These are phyloP conservation scores for Arthrinium phaeospermum DNA, from an alignment of 2,329 filamentous ascomycete genomes.

Conservation along the genomic window DNA sequence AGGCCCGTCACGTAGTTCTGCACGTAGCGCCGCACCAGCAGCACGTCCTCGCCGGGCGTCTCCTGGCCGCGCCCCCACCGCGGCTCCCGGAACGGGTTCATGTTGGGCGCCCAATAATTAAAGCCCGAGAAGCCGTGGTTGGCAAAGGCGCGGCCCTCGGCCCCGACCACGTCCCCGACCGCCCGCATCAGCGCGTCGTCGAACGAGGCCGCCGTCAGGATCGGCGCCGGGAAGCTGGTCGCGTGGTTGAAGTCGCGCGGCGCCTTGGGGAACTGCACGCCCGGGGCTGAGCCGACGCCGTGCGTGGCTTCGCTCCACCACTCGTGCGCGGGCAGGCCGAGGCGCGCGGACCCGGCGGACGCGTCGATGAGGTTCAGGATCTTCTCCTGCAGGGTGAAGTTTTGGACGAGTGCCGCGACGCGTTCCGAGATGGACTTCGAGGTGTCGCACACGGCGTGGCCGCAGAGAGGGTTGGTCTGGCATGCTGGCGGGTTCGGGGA, in stretches of 20 bases:
- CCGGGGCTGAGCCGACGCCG: constrained; percentile 61
- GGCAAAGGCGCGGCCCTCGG: constrained; percentile 40
- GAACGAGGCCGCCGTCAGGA: constrained; percentile 40
- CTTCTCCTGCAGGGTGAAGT: constrained; percentile 14
- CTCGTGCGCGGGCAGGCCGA: constrained; percentile 63
- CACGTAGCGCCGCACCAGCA: constrained; percentile 56
- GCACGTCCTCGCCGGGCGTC: constrained; percentile 39
- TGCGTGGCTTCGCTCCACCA: constrained; percentile 70
- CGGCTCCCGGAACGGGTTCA: constrained; percentile 36
- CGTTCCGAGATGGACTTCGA: constrained; percentile 17
- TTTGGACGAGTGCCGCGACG: background rate
- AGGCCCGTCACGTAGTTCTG: constrained; percentile 59
- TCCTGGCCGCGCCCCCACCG: constrained; percentile 38
- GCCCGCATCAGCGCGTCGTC: constrained; percentile 38
- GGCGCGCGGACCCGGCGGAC: constrained; percentile 53
- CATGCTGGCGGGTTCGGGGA: constrained; percentile 7
- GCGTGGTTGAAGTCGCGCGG: constrained; percentile 36
- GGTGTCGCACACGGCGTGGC: constrained; percentile 13
- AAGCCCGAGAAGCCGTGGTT: constrained; percentile 37
- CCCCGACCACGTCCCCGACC: constrained; percentile 36
- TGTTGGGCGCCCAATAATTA: constrained; percentile 37
- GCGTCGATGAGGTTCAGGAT: constrained; percentile 20
- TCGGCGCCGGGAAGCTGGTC: constrained; percentile 41
- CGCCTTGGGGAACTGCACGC: constrained; percentile 37
- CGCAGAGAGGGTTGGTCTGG: constrained; percentile 18